A percentile compares a stretch with the other conserved stretches of the same genome.
phyloP scores from a whole-genome alignment of 352 stramenopile species.

The Pythium vanterpoolii region DNA sequence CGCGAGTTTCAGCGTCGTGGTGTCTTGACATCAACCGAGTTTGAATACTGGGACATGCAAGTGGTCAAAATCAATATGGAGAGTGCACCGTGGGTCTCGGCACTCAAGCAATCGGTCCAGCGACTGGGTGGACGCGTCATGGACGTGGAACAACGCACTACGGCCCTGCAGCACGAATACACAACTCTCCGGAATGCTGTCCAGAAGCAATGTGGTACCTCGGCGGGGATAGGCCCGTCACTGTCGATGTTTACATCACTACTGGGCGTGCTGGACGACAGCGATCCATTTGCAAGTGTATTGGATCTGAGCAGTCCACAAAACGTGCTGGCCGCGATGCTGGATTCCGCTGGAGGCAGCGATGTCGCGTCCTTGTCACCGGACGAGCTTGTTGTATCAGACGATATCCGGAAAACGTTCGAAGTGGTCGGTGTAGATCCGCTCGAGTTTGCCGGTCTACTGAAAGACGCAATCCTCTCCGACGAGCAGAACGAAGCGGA shows the following conservation, averaged over 20 bases:
- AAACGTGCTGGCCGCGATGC: constrained; percentile 1
- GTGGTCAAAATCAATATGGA: constrained; percentile 20
- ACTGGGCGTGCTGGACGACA: not conserved
- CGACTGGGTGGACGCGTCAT: not conserved
- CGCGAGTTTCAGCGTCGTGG: constrained; percentile 3
- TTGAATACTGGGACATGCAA: constrained; percentile 8
- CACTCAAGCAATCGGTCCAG: constrained; percentile 8
- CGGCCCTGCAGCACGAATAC: not conserved
- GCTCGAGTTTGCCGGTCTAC: constrained; percentile 2
- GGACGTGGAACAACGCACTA: not conserved
- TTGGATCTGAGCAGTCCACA: constrained; percentile 4
- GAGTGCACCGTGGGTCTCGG: constrained; percentile 3
- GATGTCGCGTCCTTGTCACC: not conserved
- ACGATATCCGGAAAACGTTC: not conserved
- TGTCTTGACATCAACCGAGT: not conserved
- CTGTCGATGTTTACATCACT: constrained; percentile 2
- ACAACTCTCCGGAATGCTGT: constrained; percentile 1
- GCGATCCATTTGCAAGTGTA: not conserved
- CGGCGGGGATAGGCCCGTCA: not conserved
- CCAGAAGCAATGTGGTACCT: not conserved
- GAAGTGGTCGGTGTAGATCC: not conserved
- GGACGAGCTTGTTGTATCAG: not conserved
- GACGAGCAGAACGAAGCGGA: not conserved
- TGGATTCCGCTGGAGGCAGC: not conserved
- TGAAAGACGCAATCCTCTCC: constrained; percentile 7